A percentile compares a stretch with the other conserved stretches of the same genome.
phyloP scores from a whole-genome alignment of 1,284 basidiomycete species.

The Sphagnurus paluster region DNA sequence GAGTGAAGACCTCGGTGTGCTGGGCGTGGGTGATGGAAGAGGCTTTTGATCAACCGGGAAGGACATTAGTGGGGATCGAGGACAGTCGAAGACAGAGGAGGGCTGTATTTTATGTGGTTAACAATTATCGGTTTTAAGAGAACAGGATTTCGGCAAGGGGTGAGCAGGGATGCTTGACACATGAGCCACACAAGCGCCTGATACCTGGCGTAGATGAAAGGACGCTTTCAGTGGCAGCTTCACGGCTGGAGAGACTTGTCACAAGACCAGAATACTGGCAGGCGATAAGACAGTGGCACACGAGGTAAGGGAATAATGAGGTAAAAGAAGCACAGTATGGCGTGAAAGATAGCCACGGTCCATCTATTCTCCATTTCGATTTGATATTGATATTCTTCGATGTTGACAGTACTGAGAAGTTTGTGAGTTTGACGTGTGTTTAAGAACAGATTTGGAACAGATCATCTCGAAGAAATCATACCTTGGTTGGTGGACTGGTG shows the following conservation, averaged over 20 bases:
- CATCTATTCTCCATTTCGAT: conserved; percentile 1
- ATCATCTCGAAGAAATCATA: no score
- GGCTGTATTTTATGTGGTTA: neutral
- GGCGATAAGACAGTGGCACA: neutral
- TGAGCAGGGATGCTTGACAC: conserved; percentile 2
- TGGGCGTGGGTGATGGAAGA: no score
- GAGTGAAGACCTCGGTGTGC: conserved; percentile 8
- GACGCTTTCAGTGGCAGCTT: no score
- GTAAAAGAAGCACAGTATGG: conserved; percentile 17
- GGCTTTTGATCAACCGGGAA: neutral
- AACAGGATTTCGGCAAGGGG: neutral
- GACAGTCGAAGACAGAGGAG: neutral
- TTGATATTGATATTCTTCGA: conserved; percentile 2
- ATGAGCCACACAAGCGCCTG: conserved; percentile 3
- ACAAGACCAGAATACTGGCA: conserved; percentile 1
- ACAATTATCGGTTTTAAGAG: neutral
- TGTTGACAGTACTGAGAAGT: neutral
- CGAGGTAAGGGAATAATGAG: conserved; percentile 11
- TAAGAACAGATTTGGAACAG: no score
- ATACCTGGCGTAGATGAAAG: conserved; percentile 8
- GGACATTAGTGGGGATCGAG: conserved; percentile 1
- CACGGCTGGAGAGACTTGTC: no score
- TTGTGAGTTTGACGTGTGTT: no score
- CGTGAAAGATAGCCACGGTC: conserved; percentile 12
- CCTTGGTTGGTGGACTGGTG: no score